Conservation (phyloP, 129 eudicot genomes). For the Saposhnikovia divaricata region DNA sequence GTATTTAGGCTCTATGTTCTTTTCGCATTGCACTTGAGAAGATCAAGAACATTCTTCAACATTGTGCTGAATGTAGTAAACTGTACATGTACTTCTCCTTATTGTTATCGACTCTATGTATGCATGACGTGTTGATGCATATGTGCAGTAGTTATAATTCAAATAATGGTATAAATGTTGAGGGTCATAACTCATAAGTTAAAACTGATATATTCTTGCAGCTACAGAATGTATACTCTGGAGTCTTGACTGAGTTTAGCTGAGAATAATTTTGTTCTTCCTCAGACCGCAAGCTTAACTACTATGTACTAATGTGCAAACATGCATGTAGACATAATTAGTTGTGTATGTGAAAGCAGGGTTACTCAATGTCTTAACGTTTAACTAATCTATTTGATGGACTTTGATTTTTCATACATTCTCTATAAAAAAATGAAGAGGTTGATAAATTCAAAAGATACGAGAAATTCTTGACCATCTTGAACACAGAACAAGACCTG, state of each 20-base stretch:
- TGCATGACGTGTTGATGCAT: neutral
- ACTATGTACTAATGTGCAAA: neutral
- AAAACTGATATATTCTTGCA: neutral
- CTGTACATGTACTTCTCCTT: constrained; percentile 55
- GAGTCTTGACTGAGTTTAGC: neutral
- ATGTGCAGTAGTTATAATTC: constrained; percentile 7
- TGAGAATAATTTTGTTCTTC: neutral
- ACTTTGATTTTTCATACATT: too few species aligned
- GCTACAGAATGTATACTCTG: neutral
- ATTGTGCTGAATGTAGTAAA: constrained; percentile 93
- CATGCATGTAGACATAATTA: neutral
- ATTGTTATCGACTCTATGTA: neutral
- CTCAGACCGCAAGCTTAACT: neutral
- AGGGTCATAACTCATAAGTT: neutral
- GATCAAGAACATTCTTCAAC: constrained; percentile 76
- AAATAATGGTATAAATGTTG: constrained; percentile 16
- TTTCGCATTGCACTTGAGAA: constrained; percentile 91
- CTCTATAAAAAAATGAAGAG: too few species aligned
- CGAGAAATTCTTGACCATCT: too few species aligned
- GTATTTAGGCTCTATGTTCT: constrained; percentile 91
- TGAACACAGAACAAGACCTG: too few species aligned
- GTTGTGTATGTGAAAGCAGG: neutral
- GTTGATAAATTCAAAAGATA: too few species aligned
- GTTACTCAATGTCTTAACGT: too few species aligned
- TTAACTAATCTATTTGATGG: too few species aligned